Conservation (phyloP, 2,329 filamentous ascomycete species). For the Pseudogymnoascus sp. region DNA sequence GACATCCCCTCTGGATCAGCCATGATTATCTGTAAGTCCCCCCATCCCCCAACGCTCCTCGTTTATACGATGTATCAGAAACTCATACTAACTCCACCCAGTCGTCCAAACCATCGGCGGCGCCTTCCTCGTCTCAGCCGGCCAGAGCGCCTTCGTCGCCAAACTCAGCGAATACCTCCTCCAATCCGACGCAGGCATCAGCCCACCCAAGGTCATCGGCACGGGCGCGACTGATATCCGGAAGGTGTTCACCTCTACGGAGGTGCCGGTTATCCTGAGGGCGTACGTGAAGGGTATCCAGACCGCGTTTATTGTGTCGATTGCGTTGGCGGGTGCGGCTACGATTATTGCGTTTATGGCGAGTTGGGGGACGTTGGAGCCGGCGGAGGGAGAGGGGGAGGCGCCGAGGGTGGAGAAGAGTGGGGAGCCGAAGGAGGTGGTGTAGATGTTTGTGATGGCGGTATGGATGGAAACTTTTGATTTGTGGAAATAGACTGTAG, state of each 20-base stretch:
- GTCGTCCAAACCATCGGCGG: constrained; percentile 53
- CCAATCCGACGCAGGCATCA: constrained; percentile 24
- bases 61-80: neutral
- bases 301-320: constrained; percentile 23
- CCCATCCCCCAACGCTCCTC: neutral
- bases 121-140: constrained; percentile 49
- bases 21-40: constrained; percentile 36
- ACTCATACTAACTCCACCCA: constrained; percentile 13
- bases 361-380: neutral
- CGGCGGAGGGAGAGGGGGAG: neutral
- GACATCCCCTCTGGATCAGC: constrained; percentile 49
- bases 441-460: too few species aligned
- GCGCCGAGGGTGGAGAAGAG: too few species aligned
- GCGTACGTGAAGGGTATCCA: constrained; percentile 32
- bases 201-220: constrained; percentile 29
- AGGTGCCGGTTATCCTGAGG: constrained; percentile 32
- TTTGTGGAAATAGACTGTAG: too few species aligned
- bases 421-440: too few species aligned
- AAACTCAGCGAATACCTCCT: constrained; percentile 23
- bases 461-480: too few species aligned
- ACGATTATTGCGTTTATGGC: neutral
- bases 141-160: constrained; percentile 40
- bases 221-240: constrained; percentile 38
- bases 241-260: constrained; percentile 25
- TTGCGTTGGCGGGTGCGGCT: constrained; percentile 21